Evolutionary conservation across 2,329 filamentous ascomycete species (phyloP).

Genomic region (Fusarium nanum): DNA sequence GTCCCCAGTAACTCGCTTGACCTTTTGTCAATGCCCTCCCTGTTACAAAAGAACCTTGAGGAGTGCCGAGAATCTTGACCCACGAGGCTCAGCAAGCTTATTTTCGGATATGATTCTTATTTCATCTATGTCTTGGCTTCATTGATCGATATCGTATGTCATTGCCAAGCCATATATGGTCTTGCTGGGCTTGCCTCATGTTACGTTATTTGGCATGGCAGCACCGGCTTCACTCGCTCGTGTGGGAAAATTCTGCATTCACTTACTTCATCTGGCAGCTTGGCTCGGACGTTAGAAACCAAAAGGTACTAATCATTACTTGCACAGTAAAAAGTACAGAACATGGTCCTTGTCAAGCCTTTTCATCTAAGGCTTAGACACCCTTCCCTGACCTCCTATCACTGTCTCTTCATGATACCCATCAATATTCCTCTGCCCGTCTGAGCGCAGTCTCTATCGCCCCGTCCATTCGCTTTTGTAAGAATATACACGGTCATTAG

Average conservation of each 20-base stretch:
- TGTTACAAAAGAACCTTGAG: conserved; percentile 36
- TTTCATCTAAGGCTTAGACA: conserved; percentile 26
- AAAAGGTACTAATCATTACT: conserved; percentile 41
- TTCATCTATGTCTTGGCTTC: neutral
- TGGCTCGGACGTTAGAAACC: conserved; percentile 21
- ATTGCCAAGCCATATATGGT: neutral
- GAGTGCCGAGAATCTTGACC: conserved; percentile 7
- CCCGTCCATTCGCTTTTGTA: conserved; percentile 43
- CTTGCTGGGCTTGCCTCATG: neutral
- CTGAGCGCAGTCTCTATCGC: conserved; percentile 41
- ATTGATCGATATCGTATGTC: conserved; percentile 9
- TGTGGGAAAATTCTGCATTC: conserved; percentile 2
- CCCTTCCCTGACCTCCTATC: conserved; percentile 29
- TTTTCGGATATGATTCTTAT: conserved; percentile 17
- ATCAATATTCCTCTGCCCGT: conserved; percentile 32
- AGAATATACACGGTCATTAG: conserved; percentile 49
- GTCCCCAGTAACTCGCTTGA: conserved; percentile 30
- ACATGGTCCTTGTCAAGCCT: conserved; percentile 35
- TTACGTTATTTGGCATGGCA: conserved; percentile 26
- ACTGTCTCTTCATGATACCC: conserved; percentile 30
- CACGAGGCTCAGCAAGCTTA: conserved; percentile 28
- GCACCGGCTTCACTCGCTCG: neutral
- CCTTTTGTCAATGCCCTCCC: conserved; percentile 21
- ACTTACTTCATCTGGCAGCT: conserved; percentile 24
- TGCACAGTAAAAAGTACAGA: conserved; percentile 46